Base-by-base conservation (phyloP, 2,329 filamentous ascomycete species). In the Neonectria ditissima region DNA sequence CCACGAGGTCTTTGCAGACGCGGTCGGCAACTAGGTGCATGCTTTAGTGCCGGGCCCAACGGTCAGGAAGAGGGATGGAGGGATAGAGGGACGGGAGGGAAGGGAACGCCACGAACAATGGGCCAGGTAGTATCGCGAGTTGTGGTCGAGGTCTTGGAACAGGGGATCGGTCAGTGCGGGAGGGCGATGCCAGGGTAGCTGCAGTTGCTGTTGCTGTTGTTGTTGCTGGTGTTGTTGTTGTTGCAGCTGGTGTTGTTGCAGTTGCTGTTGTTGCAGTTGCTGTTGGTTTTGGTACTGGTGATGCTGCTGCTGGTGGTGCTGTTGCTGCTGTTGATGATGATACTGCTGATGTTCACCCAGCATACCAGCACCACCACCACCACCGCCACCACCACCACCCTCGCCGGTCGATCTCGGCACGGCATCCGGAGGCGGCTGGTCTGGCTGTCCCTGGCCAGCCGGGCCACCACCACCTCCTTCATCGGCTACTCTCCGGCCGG, bases 1-100 rank as follows among this genome's bases (percentile, higher is more conserved):
- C 78, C 41, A 85, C 82, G 51, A 88, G 80, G 68, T 87, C 86
- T 72, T 83, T 81, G 73, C 85, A 88, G 59, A 89, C 78, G 55
- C 83, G 75, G 62, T 80, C 71, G 73, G 80, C 74, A 78, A 84
- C 78, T 85, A 55, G 43, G 43, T 43, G 57, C 56, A 57, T 67
- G 59, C 65, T 62, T 73, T 74, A 76, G 75, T 62, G 69, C 66
- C 37, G 32, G 55, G 47, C 43, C 48, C 48, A 58, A 62, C 58
- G 50, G 57, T 55, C 48, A 57, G 45, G 54, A n/a, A 54, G 37
- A 44, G n/a, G n/a, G n/a, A n/a, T n/a, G n/a, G n/a, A n/a, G n/a
- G n/a, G n/a, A n/a, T n/a, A n/a, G n/a, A n/a, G n/a, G n/a, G n/a
- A n/a, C n/a, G n/a, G 48, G 20, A 20, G 59, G 32, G 28, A 34